Conservation (phyloP, 805 yeast species). For the Teunomyces pallodes region DNA sequence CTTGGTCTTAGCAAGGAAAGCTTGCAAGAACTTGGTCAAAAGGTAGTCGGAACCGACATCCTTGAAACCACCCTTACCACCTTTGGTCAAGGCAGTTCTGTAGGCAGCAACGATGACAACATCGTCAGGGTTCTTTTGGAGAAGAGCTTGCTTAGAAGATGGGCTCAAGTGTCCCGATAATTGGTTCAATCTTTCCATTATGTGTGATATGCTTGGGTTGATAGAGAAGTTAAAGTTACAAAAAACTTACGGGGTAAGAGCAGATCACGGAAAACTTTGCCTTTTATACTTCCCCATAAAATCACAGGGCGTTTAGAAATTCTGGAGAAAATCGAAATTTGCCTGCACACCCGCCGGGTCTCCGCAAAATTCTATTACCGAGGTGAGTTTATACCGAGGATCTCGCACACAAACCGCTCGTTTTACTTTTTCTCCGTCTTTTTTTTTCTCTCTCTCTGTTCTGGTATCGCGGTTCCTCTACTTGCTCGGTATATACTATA, state of each 20-base stretch:
- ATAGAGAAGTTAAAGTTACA: neutral
- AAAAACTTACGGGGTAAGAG: neutral
- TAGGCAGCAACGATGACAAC: constrained; percentile 88
- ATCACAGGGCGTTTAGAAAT: constrained; percentile 5
- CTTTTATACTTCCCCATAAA: constrained; percentile 4
- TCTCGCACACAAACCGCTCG: neutral
- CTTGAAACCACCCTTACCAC: constrained; percentile 82
- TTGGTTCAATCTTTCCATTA: constrained; percentile 47
- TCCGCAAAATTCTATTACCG: constrained; percentile 2
- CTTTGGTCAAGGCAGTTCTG: constrained; percentile 87
- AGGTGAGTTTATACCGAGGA: constrained; percentile 1
- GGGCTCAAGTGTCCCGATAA: constrained; percentile 44
- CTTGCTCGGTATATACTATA: neutral
- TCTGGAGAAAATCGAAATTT: neutral
- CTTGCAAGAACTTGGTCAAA: constrained; percentile 60
- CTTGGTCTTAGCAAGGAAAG: constrained; percentile 53
- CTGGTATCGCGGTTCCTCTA: neutral
- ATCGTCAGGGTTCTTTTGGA: constrained; percentile 72
- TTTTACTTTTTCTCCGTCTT: no score
- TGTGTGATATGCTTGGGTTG: constrained; percentile 8
- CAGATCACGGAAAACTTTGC: neutral
- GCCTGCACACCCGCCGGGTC: constrained; percentile 1
- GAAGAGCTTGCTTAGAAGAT: constrained; percentile 39
- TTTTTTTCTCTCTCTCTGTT: neutral
- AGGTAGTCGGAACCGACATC: constrained; percentile 81